Percentiles rank a stretch among this genome's conserved stretches.
Evolutionary conservation across 805 yeast genomes (phyloP).

Genomic region (Cephaloascus albidus): DNA sequence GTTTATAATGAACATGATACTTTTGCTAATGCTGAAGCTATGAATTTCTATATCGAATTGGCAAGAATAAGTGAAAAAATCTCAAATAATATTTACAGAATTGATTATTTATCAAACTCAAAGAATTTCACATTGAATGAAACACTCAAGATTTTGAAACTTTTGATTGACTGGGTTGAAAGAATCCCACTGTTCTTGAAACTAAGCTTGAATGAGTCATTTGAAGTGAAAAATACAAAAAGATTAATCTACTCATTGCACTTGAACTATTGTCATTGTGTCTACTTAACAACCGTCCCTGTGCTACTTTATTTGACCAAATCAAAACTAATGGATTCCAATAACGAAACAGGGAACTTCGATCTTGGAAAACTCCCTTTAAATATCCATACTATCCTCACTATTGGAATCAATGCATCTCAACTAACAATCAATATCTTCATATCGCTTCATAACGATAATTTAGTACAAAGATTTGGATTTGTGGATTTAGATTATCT

Average conservation of each 20-base stretch:
- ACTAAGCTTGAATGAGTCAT: slow-evolving; percentile 6
- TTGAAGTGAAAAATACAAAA: slow-evolving; percentile 4
- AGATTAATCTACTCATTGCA: slow-evolving; percentile 15
- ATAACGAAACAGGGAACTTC: neutral
- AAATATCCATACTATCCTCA: slow-evolving; percentile 11
- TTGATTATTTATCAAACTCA: slow-evolving; percentile 8
- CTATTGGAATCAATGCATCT: slow-evolving; percentile 10
- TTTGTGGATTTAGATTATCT: slow-evolving; percentile 18
- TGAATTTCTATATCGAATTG: slow-evolving; percentile 12
- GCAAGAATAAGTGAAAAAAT: slow-evolving; percentile 16
- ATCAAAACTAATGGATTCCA: slow-evolving; percentile 7
- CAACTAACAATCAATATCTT: slow-evolving; percentile 16
- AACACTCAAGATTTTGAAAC: slow-evolving; percentile 4
- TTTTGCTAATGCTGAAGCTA: slow-evolving; percentile 6
- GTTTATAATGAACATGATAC: slow-evolving; percentile 4
- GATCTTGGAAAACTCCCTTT: slow-evolving; percentile 8
- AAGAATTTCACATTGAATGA: slow-evolving; percentile 4
- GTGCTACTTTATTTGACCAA: slow-evolving; percentile 13
- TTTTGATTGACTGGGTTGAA: slow-evolving; percentile 13
- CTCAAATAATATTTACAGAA: slow-evolving; percentile 12
- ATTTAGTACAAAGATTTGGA: slow-evolving; percentile 13
- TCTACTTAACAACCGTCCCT: slow-evolving; percentile 16
- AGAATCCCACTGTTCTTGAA: slow-evolving; percentile 10
- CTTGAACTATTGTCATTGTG: slow-evolving; percentile 18
- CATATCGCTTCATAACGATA: slow-evolving; percentile 10